Conservation (phyloP, 2,329 filamentous ascomycete genomes). For the Thyridium curvatum region DNA sequence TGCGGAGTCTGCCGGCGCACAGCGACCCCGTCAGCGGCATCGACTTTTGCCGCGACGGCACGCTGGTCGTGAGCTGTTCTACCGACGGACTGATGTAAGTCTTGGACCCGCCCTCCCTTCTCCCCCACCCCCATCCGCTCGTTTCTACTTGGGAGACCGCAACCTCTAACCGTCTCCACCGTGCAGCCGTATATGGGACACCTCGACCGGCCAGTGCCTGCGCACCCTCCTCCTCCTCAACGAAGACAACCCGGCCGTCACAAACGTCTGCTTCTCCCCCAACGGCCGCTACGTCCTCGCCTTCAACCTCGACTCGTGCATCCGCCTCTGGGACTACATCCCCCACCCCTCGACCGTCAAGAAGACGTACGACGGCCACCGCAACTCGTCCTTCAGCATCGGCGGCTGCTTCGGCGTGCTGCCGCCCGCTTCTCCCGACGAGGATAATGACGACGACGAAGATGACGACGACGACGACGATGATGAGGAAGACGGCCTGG, state of each 20-base stretch:
- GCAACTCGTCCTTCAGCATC: slow-evolving; percentile 79
- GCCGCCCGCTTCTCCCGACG: slow-evolving; percentile 11
- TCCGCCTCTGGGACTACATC: slow-evolving; percentile 93
- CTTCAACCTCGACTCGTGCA: slow-evolving; percentile 82
- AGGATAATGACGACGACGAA: slow-evolving; percentile 6
- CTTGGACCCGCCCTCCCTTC: slow-evolving; percentile 4
- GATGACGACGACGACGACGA: slow-evolving; percentile 4
- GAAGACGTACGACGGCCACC: slow-evolving; percentile 95
- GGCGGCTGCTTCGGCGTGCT: slow-evolving; percentile 71
- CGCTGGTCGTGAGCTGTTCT: slow-evolving; percentile 83
- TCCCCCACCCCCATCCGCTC: too few species aligned
- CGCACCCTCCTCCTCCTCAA: slow-evolving; percentile 93
- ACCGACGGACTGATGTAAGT: slow-evolving; percentile 81
- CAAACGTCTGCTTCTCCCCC: slow-evolving; percentile 84
- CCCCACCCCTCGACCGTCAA: slow-evolving; percentile 67
- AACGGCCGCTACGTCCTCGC: slow-evolving; percentile 92
- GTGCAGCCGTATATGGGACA: slow-evolving; percentile 85
- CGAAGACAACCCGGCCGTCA: slow-evolving; percentile 89
- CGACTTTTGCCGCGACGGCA: slow-evolving; percentile 88
- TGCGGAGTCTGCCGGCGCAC: slow-evolving; percentile 88
- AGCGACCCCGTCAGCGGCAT: slow-evolving; percentile 92
- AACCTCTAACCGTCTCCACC: too few species aligned
- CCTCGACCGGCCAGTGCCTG: slow-evolving; percentile 87
- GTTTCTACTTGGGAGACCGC: background rate
- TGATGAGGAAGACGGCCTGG: slow-evolving; percentile 9